Evolutionary conservation across 257 asterid genomes (phyloP), one percentile per base, ranked within the genome.

Genomic region (Gentiana macrophylla): DNA sequence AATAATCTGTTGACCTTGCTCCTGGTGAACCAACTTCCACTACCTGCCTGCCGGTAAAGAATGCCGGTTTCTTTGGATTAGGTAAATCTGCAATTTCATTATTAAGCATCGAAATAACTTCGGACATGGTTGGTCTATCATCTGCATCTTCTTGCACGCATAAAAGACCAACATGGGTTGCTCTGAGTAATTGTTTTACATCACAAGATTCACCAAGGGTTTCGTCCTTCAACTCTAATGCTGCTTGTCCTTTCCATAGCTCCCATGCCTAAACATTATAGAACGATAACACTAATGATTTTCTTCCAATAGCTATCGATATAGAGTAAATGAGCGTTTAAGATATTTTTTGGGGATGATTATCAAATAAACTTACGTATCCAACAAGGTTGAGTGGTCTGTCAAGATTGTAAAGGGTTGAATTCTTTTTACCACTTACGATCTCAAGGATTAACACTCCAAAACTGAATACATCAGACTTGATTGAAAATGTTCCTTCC

Each of bases 391-490:
- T 78, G 2, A 74, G 59, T 15, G 86, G 77, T 2, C 84, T 77
- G 59, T 77, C 83, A 6, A 59, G 45, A 6, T 73, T 37, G 35
- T 73, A 43, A 66, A 78, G 71, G 75, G 75, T 62, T 44, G 62
- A 67, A 61, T 63, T 82, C 67, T 56, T 85, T 41, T 66, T 62
- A 66, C 92, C 89, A 46, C 82, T 80, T 59, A 73, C 80, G 60
- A 79, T 79, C 71, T 81, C 85, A 8, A 79, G 79, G 7, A 79
- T 33, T 50, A 81, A 50, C 55, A 86, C 78, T n/a, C 85, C 86
- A 46, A 76, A 83, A 33, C 93, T 80, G 59, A 74, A 80, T 41
- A 83, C 77, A 32, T 83, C 89, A 1, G 93, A 86, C 64, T 83
- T 83, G 6, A 62, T 69, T 0, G 85, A 86, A 63, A 80, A 83